These are phyloP conservation scores for Podaxis sp. DNA, from an alignment of 768 basidiomycete species.

Conservation along the genomic window DNA sequence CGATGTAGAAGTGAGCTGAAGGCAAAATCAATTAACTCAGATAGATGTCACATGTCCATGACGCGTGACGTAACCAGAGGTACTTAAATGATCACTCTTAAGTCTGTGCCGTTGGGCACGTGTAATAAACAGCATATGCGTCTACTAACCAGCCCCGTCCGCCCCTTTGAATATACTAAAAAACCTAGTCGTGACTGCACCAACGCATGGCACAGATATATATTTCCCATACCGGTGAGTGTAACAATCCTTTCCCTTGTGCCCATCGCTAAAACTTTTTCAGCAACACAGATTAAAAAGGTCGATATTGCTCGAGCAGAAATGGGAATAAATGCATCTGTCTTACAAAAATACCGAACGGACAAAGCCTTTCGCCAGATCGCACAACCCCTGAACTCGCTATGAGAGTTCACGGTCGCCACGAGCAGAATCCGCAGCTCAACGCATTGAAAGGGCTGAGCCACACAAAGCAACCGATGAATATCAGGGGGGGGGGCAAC, in stretches of 20 bases:
- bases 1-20: background rate
- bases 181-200: background rate
- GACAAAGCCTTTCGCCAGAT: slow-evolving; percentile 23
- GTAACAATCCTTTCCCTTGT: background rate
- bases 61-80: no score
- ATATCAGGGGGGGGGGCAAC: background rate
- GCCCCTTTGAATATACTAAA: no score
- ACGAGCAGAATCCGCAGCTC: slow-evolving; percentile 31
- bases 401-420: slow-evolving; percentile 26
- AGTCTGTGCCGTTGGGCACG: no score
- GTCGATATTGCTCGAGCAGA: slow-evolving; percentile 27
- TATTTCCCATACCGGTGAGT: slow-evolving; percentile 29
- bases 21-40: background rate
- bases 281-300: slow-evolving; percentile 26
- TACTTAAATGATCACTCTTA: no score
- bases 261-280: background rate
- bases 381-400: slow-evolving; percentile 27
- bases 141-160: no score
- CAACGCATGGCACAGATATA: slow-evolving; percentile 18
- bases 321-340: slow-evolving; percentile 12
- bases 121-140: no score
- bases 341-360: slow-evolving; percentile 32
- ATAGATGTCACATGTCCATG: background rate
- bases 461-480: background rate
- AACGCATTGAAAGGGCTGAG: background rate